Percentiles rank a stretch among this genome's conserved stretches.
Evolutionary conservation across 805 yeast genomes (phyloP).

Genomic region (Wickerhamiella allomyrinae): DNA sequence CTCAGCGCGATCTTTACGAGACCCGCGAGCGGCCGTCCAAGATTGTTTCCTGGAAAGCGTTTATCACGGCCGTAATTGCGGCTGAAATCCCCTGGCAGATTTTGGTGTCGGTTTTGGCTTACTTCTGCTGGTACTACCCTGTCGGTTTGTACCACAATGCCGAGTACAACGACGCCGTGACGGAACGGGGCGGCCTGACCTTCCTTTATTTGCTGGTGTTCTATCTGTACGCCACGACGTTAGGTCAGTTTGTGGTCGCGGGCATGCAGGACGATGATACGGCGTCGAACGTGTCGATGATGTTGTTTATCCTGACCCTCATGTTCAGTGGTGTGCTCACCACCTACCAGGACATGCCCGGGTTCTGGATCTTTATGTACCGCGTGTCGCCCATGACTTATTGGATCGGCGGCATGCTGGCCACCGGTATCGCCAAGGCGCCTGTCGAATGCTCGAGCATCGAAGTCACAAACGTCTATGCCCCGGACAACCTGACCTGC

Average conservation of each 20-base stretch:
- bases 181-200: constrained; percentile 38
- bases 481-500: constrained; percentile 55
- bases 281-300: constrained; percentile 45
- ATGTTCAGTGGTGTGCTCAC: constrained; percentile 61
- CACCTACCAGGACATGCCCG: constrained; percentile 45
- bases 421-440: constrained; percentile 35
- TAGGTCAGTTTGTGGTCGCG: constrained; percentile 42
- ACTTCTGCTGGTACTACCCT: constrained; percentile 40
- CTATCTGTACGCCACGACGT: constrained; percentile 36
- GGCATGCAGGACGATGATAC: constrained; percentile 52
- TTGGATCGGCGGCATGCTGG: constrained; percentile 43
- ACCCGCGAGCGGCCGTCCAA: constrained; percentile 58
- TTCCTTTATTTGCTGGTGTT: constrained; percentile 36
- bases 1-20: constrained; percentile 48
- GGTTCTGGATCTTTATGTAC: constrained; percentile 79
- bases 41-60: constrained; percentile 56
- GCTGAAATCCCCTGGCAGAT: constrained; percentile 50
- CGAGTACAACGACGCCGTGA: constrained; percentile 30
- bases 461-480: constrained; percentile 38
- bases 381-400: constrained; percentile 58
- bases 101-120: constrained; percentile 36
- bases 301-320: constrained; percentile 43
- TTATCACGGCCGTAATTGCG: constrained; percentile 39
- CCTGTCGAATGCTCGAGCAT: constrained; percentile 33
- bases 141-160: constrained; percentile 31